Percentiles rank a stretch among this genome's conserved stretches.
Conservation (phyloP, 192 early-diverging fungal species). For the Geosiphon pyriformis region DNA sequence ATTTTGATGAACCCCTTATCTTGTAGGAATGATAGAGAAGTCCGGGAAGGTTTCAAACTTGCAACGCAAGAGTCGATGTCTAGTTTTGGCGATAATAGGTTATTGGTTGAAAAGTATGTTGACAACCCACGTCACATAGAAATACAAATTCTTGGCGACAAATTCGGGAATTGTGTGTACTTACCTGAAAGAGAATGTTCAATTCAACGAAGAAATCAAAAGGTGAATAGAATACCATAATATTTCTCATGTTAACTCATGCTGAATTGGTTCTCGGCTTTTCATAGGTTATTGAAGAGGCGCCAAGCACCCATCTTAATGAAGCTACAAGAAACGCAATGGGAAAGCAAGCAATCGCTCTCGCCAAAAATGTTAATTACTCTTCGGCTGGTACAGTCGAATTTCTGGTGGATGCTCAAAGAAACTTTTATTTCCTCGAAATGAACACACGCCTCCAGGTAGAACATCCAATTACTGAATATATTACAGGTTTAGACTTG, state of each 20-base stretch:
- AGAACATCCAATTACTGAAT: slow-evolving; percentile 77
- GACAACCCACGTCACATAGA: slow-evolving; percentile 76
- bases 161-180: slow-evolving; percentile 69
- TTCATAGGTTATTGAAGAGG: slow-evolving; percentile 65
- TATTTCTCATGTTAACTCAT: neutral
- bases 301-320: slow-evolving; percentile 72
- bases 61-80: slow-evolving; percentile 75
- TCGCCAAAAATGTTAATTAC: slow-evolving; percentile 70
- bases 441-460: slow-evolving; percentile 81
- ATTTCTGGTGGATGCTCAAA: slow-evolving; percentile 63
- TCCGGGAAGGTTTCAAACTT: slow-evolving; percentile 71
- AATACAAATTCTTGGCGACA: slow-evolving; percentile 68
- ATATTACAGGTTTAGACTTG: slow-evolving; percentile 79
- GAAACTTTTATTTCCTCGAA: slow-evolving; percentile 78
- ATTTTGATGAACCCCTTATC: too few species aligned
- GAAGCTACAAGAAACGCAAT: slow-evolving; percentile 56
- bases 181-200: slow-evolving; percentile 89
- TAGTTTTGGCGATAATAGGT: slow-evolving; percentile 82
- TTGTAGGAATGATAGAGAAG: slow-evolving; percentile 48
- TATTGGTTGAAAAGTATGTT: slow-evolving; percentile 91
- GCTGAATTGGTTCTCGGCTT: neutral
- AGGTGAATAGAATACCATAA: slow-evolving; percentile 21
- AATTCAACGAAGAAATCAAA: slow-evolving; percentile 77
- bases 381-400: slow-evolving; percentile 75
- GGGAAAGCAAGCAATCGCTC: slow-evolving; percentile 74